These are phyloP conservation scores for Leptosphaerulina australis DNA, from an alignment of 2,329 filamentous ascomycete genomes.

Conservation along the genomic window DNA sequence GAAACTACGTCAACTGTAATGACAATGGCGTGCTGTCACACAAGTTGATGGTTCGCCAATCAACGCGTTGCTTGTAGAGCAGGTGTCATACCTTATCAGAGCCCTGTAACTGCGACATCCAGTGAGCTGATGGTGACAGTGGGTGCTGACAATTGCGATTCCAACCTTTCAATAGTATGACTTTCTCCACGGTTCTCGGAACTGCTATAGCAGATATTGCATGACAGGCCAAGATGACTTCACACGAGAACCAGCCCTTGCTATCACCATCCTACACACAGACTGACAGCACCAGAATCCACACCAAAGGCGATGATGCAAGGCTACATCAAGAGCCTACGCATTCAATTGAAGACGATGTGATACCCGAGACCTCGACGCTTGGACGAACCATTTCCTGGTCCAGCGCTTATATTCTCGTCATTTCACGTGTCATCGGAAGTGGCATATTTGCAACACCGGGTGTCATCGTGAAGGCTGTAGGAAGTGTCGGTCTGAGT, in stretches of 20 bases:
- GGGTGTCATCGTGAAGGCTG: conserved; percentile 68
- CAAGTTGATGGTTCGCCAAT: conserved; percentile 7
- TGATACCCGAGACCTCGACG: conserved; percentile 64
- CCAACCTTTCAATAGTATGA: not conserved
- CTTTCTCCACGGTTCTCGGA: not conserved
- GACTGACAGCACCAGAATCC: conserved; percentile 26
- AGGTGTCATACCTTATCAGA: conserved; percentile 6
- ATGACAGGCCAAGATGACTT: conserved; percentile 20
- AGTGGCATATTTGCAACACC: conserved; percentile 76
- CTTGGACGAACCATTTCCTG: conserved; percentile 66
- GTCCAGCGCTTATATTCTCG: conserved; percentile 69
- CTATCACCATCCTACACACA: conserved; percentile 25
- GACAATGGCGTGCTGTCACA: conserved; percentile 15
- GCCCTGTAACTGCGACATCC: conserved; percentile 10
- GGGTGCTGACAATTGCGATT: conserved; percentile 36
- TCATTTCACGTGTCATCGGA: conserved; percentile 71
- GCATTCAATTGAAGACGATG: conserved; percentile 60
- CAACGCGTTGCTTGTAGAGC: conserved; percentile 4
- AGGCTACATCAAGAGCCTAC: conserved; percentile 20
- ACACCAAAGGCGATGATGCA: conserved; percentile 24
- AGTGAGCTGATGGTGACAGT: conserved; percentile 22
- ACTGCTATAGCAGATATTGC: conserved; percentile 1
- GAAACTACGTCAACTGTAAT: conserved; percentile 6
- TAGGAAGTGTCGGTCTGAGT: conserved; percentile 69
- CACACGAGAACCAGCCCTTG: conserved; percentile 28